Conservation (phyloP, 208 protist species). For the Leishmania lainsoni region DNA sequence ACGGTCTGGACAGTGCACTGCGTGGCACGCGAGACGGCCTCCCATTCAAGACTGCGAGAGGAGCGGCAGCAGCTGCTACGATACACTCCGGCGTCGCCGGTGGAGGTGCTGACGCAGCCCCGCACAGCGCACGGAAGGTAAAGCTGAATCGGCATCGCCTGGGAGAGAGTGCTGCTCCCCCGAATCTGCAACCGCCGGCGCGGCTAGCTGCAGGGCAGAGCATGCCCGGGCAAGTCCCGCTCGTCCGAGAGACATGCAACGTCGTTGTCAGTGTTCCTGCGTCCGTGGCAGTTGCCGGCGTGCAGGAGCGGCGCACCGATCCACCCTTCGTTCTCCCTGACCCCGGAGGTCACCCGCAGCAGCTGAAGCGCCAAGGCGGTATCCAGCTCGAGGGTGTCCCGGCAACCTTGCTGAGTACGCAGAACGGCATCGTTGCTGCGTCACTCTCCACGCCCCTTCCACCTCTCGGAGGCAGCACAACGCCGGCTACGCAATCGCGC, state of each 20-base stretch:
- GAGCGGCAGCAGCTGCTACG: neutral
- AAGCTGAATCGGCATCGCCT: neutral
- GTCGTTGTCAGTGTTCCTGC: neutral
- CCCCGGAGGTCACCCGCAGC: neutral
- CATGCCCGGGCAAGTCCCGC: neutral
- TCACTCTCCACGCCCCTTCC: neutral
- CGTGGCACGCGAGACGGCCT: neutral
- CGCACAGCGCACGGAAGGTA: neutral
- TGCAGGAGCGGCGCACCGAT: neutral
- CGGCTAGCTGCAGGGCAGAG: neutral
- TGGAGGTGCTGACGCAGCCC: neutral
- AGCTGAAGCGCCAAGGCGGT: neutral
- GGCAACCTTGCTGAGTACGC: neutral
- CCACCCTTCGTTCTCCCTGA: neutral
- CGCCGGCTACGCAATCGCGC: neutral
- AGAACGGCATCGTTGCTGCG: neutral
- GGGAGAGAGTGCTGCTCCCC: neutral
- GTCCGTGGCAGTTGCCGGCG: neutral
- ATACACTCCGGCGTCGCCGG: neutral
- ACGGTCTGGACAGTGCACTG: slow-evolving; percentile 8
- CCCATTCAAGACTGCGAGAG: neutral
- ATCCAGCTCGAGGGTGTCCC: neutral
- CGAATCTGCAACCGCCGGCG: neutral
- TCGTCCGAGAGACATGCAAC: neutral
- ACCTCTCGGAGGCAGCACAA: neutral